Percentiles rank a stretch among this genome's conserved stretches.
These are phyloP conservation scores for Exophiala sp. DNA, from an alignment of 2,329 filamentous ascomycete genomes.

Conservation along the genomic window DNA sequence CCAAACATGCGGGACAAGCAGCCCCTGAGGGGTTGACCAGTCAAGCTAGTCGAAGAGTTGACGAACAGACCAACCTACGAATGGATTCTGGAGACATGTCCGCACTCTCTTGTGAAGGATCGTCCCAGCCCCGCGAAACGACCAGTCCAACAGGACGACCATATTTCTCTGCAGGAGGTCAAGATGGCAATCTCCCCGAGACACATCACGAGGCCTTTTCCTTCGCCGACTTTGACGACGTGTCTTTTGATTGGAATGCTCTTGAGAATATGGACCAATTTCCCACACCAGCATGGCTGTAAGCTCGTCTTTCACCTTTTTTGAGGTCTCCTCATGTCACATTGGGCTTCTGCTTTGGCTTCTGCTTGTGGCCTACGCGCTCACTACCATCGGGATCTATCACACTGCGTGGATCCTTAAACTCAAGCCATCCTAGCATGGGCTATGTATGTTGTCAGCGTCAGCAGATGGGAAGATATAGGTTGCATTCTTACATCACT, in stretches of 20 bases:
- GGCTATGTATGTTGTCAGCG: not conserved
- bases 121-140: too few relatives aligned
- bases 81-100: too few relatives aligned
- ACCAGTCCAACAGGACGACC: too few relatives aligned
- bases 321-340: too few relatives aligned
- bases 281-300: slow-evolving; percentile 2
- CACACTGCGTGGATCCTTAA: slow-evolving; percentile 5
- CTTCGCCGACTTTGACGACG: slow-evolving; percentile 10
- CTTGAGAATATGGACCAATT: slow-evolving; percentile 5
- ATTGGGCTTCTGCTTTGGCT: too few relatives aligned
- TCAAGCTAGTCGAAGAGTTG: not conserved
- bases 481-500: slow-evolving; percentile 14
- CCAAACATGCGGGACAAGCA: too few relatives aligned
- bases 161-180: not conserved
- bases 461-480: not conserved
- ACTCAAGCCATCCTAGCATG: slow-evolving; percentile 8
- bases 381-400: not conserved
- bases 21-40: not conserved
- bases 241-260: slow-evolving; percentile 15
- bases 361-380: too few relatives aligned
- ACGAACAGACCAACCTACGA: too few relatives aligned
- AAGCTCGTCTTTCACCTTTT: not conserved
- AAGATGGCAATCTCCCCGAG: not conserved
- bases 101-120: too few relatives aligned
- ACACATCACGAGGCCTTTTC: slow-evolving; percentile 1